Evolutionary conservation across 176 grass and related monocot genomes (phyloP).

Genomic region (Rhynchospora breviuscula): DNA sequence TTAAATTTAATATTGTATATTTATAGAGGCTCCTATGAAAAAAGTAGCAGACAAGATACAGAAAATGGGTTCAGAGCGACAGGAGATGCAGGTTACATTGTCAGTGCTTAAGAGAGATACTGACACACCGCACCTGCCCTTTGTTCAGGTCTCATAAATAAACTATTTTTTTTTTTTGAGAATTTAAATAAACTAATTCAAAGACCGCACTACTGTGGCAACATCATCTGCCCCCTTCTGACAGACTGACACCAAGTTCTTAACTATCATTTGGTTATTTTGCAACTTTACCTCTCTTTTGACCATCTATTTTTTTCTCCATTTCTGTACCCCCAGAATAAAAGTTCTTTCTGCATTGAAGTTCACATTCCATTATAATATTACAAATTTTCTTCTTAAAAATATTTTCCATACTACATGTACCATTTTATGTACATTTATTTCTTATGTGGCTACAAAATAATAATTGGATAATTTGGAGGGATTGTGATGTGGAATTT

Average conservation of each 20-base stretch:
- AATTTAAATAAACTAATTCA: constrained; percentile 14
- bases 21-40: neutral
- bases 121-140: constrained; percentile 24
- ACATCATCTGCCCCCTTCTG: constrained; percentile 10
- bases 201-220: constrained; percentile 15
- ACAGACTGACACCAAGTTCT: neutral
- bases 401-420: neutral
- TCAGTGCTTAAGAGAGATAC: constrained; percentile 11
- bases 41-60: constrained; percentile 10
- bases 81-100: constrained; percentile 23
- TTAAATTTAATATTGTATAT: neutral
- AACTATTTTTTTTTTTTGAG: too few species aligned
- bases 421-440: neutral
- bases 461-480: neutral
- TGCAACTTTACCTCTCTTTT: neutral
- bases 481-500: neutral
- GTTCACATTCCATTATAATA: too few species aligned
- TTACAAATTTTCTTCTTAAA: neutral
- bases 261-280: constrained; percentile 7
- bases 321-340: neutral
- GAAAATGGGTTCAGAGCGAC: constrained; percentile 9
- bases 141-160: constrained; percentile 23
- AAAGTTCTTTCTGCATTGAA: neutral
- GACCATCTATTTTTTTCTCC: too few species aligned
- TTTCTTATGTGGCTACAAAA: neutral